Evolutionary conservation across 495 filamentous ascomycete species (phyloP), one percentile per base, ranked within the genome.

Genomic region (Podospora tetraspora): DNA sequence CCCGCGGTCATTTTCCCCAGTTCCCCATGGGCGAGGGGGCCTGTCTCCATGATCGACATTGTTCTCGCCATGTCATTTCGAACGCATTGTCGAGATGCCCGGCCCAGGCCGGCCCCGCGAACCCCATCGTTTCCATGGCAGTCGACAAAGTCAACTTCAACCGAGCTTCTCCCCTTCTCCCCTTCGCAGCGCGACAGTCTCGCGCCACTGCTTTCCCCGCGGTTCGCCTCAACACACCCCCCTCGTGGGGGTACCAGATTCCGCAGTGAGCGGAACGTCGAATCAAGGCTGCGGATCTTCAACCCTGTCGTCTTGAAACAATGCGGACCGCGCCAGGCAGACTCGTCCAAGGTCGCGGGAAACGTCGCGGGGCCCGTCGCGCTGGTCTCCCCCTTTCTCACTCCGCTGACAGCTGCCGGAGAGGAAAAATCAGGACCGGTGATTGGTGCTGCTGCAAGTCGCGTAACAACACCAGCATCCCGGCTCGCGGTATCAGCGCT

Each of bases 401-500:
- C 16, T 52, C 43, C 43, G 16, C 43, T 52, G 43, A 52, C 43
- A n/a, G 43, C 43, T 52, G 43, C 43, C 16, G 7, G 6, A 7
- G 5, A 8, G 13, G 19, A 52, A 8, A 8, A n/a, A n/a, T 6
- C 16, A n/a, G 43, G 43, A 8, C 3, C 43, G 16, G 43, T 52
- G 43, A 52, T 52, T 52, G 43, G 43, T 52, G 19, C 43, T 52
- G 4, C 3, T 52, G 43, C 22, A 60, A 29, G 19, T 60, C 23
- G 59, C 59, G 59, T 24, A 19, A 29, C 59, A 60, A 29, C 59
- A 29, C 24, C 59, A 27, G 23, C 8, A 60, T 2, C 23, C 13
- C 23, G 59, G 43, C 43, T 52, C 43, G 58, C 57, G 65, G 65
- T 22, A 37, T 27, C 19, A 24, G 65, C 65, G 58, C 65, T 61